These are phyloP conservation scores for Apiospora marii DNA, from an alignment of 2,329 filamentous ascomycete genomes.

Conservation along the genomic window DNA sequence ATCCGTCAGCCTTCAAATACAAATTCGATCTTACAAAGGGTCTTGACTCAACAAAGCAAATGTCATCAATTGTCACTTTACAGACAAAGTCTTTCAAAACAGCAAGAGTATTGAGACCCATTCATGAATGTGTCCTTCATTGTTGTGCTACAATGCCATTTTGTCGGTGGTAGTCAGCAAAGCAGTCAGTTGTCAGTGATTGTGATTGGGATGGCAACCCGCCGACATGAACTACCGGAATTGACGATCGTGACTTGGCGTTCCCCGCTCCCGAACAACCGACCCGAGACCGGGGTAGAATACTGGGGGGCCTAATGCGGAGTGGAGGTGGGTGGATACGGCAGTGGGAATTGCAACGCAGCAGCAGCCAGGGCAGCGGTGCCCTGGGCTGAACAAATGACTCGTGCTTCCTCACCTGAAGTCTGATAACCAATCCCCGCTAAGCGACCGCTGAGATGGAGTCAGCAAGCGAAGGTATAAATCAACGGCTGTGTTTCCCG, in stretches of 20 bases:
- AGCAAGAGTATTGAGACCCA: not conserved
- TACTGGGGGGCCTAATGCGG: not conserved
- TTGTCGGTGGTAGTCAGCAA: not conserved
- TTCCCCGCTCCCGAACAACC: not conserved
- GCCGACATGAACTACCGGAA: constrained; percentile 12
- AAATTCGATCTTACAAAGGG: not conserved
- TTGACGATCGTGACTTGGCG: not conserved
- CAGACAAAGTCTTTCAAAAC: not conserved
- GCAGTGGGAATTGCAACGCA: not conserved
- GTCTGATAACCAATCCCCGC: not conserved
- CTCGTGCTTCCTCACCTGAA: not conserved
- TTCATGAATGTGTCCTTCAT: not conserved
- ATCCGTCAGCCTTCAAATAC: not conserved
- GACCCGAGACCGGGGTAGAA: constrained; percentile 3
- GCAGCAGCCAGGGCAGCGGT: not conserved
- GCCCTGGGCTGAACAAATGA: not conserved
- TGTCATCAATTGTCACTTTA: not conserved
- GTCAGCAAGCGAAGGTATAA: not conserved
- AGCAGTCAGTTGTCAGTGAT: too few relatives aligned
- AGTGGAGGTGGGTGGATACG: not conserved
- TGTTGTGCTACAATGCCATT: not conserved
- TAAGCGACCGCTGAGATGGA: not conserved
- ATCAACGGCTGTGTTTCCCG: too few relatives aligned
- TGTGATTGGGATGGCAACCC: not conserved
- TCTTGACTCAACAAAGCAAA: not conserved